Evolutionary conservation across 495 filamentous ascomycete species (phyloP), one percentile per base, ranked within the genome.

Genomic region (Penicillium steckii): DNA sequence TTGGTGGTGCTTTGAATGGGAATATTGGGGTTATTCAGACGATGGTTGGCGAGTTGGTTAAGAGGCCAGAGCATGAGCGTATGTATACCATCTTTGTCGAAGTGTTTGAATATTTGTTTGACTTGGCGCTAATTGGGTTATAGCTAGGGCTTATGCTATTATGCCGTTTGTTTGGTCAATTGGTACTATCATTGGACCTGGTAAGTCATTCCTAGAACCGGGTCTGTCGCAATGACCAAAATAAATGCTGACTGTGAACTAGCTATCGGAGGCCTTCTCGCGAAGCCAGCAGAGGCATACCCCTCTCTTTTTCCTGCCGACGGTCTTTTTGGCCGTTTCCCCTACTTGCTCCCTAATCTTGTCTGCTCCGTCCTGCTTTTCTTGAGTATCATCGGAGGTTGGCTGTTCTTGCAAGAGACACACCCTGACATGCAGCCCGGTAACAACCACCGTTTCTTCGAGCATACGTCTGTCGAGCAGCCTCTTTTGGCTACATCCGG

Each of bases 151-250:
- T 19, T 94, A 87, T 66, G 85, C 89, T 6, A 80, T 94, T 25
- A 86, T 93, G 89, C 90, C 89, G 10, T 93, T 93, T 66, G 86
- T 92, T 25, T 95, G 89, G 90, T 86, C 81, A 23, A 85, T 95
- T 51, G 90, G 89, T 27, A 91, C 88, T 17, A 92, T 92, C 49
- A 80, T 92, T 50, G 90, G 90, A 5, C 89, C 89, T 55, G 74
- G 74, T 75, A 68, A 53, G 68, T 56, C 4, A n/a, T n/a, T 44
- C 15, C 4, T 15, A 37, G 15, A 15, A n/a, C 33, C 33, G 8
- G 4, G 29, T 2, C 33, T n/a, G n/a, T n/a, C n/a, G n/a, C n/a
- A n/a, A n/a, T n/a, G n/a, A n/a, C n/a, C n/a, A n/a, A n/a, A n/a
- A n/a, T n/a, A n/a, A n/a, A n/a, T n/a, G n/a, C n/a, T n/a, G n/a